Conservation (phyloP, 495 filamentous ascomycete species). For the Tuber magnatum region DNA sequence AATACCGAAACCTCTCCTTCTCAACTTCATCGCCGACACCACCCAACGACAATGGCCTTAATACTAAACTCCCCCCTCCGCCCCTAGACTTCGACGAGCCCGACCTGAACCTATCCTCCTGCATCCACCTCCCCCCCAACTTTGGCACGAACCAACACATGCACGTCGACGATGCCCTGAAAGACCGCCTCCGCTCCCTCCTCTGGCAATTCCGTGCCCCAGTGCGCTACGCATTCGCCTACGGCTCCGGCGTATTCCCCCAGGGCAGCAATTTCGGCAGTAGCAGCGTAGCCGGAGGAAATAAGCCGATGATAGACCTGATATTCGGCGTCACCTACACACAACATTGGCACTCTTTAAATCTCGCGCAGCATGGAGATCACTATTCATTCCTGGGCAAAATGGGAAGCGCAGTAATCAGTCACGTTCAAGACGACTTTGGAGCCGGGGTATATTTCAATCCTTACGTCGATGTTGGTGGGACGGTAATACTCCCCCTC, state of each 20-base stretch:
- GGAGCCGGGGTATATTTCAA: constrained; percentile 98
- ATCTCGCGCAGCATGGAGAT: constrained; percentile 76
- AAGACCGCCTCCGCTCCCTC: constrained; percentile 77
- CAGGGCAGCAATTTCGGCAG: constrained; percentile 57
- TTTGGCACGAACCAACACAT: constrained; percentile 88
- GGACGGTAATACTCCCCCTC: constrained; percentile 48
- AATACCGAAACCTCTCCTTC: constrained; percentile 17
- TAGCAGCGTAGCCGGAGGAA: constrained; percentile 45
- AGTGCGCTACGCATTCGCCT: constrained; percentile 92
- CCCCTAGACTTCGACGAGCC: constrained; percentile 26
- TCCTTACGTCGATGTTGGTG: constrained; percentile 89
- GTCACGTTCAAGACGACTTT: constrained; percentile 73
- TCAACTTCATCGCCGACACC: constrained; percentile 6
- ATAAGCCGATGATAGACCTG: constrained; percentile 80
- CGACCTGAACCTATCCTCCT: constrained; percentile 5
- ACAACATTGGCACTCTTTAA: constrained; percentile 94
- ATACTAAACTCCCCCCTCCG: constrained; percentile 20
- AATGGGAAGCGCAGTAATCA: constrained; percentile 74
- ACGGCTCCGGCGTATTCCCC: constrained; percentile 92
- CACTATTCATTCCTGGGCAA: constrained; percentile 87
- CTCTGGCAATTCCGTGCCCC: constrained; percentile 90
- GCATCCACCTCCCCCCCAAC: constrained; percentile 4
- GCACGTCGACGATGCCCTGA: constrained; percentile 86
- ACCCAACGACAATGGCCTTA: constrained; percentile 3
- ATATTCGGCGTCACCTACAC: constrained; percentile 93